These are phyloP conservation scores for Fusarium vanettenii DNA, from an alignment of 2,329 filamentous ascomycete genomes.

Conservation along the genomic window DNA sequence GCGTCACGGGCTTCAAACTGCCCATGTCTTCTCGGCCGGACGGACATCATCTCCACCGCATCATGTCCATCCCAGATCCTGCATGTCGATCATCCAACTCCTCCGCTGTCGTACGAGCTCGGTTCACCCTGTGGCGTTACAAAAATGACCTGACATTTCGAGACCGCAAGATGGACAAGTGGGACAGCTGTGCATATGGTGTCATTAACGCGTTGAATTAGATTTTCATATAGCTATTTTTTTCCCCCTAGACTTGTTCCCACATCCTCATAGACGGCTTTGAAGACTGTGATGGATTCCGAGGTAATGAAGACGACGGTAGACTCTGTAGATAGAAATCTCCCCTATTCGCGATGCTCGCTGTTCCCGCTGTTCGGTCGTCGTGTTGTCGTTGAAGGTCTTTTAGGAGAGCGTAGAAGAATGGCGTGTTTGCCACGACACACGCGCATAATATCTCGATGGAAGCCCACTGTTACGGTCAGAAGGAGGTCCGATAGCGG, in stretches of 20 bases:
- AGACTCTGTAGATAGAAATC: conserved; percentile 31
- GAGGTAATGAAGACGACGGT: conserved; percentile 15
- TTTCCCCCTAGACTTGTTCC: neutral
- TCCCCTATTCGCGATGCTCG: conserved; percentile 5
- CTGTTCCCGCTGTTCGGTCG: conserved; percentile 25
- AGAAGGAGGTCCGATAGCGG: neutral
- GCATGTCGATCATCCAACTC: neutral
- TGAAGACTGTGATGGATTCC: neutral
- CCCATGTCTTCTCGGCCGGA: neutral
- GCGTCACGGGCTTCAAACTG: neutral
- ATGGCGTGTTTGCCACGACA: conserved; percentile 47
- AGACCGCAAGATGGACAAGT: neutral
- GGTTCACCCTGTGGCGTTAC: neutral
- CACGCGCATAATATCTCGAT: conserved; percentile 49
- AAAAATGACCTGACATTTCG: neutral
- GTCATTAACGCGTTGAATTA: neutral
- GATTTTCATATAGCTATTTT: neutral
- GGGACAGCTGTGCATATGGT: neutral
- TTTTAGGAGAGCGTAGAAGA: conserved; percentile 45
- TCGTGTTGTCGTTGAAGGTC: conserved; percentile 44
- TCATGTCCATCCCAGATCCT: neutral
- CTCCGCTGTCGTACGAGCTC: neutral
- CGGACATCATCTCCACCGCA: neutral
- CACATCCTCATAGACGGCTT: neutral
- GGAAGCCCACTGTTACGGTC: conserved; percentile 43